Conservation (phyloP, 73 alveolate genomes). For the Stentor coeruleus region DNA sequence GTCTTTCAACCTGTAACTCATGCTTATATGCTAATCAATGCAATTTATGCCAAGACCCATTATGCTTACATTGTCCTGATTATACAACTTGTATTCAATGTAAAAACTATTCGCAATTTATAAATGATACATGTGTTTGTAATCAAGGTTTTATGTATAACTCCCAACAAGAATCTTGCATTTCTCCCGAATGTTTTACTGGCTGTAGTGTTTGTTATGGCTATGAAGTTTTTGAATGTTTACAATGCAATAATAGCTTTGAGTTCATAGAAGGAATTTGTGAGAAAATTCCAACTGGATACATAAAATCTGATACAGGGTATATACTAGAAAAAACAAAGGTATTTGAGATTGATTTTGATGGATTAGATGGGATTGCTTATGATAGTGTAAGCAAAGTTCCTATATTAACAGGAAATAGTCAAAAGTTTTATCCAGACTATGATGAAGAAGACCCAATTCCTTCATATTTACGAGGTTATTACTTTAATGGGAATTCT, state of each 20-base stretch:
- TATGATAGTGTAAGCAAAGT: neutral
- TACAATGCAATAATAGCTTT: neutral
- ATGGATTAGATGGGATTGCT: neutral
- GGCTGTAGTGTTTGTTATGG: neutral
- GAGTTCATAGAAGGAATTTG: neutral
- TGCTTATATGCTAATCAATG: too few species aligned
- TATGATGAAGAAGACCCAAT: neutral
- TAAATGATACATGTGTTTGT: too few species aligned
- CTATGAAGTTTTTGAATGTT: neutral
- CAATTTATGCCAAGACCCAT: too few species aligned
- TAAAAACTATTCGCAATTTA: too few species aligned
- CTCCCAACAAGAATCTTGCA: too few species aligned
- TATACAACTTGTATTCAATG: too few species aligned
- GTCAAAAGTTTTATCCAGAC: neutral
- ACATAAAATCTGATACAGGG: neutral
- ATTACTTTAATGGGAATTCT: conserved; percentile 12
- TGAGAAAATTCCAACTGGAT: neutral
- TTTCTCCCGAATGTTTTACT: neutral
- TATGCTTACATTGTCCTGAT: too few species aligned
- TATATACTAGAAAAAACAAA: neutral
- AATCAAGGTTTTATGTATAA: too few species aligned
- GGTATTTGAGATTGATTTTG: neutral
- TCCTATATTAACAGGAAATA: conserved; percentile 1
- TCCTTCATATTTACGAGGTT: conserved; percentile 19
- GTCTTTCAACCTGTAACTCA: too few species aligned